Evolutionary conservation across 768 basidiomycete genomes (phyloP).

Genomic region (Kondoa subrosea): DNA sequence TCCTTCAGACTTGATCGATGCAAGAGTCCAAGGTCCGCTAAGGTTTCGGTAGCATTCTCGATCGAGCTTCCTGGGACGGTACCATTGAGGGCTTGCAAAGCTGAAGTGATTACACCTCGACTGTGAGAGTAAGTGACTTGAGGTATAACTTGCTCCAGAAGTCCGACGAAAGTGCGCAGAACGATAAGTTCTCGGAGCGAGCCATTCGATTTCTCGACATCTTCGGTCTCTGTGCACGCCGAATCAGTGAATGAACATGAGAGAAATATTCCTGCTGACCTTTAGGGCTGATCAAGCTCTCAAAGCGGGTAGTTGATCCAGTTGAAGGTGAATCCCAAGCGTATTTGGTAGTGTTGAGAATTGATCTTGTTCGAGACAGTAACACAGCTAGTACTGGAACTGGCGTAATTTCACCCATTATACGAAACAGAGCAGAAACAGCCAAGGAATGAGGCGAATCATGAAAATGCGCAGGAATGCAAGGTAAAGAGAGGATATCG

Average conservation of each 20-base stretch:
- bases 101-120: constrained; percentile 2
- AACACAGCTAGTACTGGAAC: constrained; percentile 56
- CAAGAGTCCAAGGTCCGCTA: not conserved
- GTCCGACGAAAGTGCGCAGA: not conserved
- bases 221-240: constrained; percentile 35
- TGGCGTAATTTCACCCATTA: constrained; percentile 72
- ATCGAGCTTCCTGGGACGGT: not conserved
- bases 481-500: constrained; percentile 61
- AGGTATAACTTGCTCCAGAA: not conserved
- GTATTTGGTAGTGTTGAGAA: constrained; percentile 37
- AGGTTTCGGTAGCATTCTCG: not conserved
- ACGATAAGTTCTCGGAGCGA: constrained; percentile 48
- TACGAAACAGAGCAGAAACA: constrained; percentile 70
- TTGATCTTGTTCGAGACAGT: constrained; percentile 50
- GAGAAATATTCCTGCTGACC: not conserved
- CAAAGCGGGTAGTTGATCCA: constrained; percentile 1
- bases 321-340: constrained; percentile 35
- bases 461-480: constrained; percentile 73
- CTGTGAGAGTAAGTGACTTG: not conserved
- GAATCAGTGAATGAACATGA: not conserved
- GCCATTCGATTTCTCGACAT: constrained; percentile 40
- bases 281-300: not conserved
- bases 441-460: constrained; percentile 71
- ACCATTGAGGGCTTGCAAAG: constrained; percentile 6
- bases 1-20: constrained; percentile 2